phyloP scores from a whole-genome alignment of 176 grass and related monocot species.

The Urochloa ruziziensis region DNA sequence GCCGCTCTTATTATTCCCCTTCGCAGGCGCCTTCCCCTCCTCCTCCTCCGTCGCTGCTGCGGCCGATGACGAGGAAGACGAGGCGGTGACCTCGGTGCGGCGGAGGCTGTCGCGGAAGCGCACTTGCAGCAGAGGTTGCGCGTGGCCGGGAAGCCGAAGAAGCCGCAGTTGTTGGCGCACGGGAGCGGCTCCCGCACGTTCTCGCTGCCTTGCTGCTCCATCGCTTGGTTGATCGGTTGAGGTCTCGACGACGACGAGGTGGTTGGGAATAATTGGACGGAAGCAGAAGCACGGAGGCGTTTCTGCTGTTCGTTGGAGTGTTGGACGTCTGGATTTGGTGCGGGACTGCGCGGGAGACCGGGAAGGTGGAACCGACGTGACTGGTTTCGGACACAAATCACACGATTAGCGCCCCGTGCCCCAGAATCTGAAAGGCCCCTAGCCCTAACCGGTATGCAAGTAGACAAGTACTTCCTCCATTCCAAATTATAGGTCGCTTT shows the following conservation, averaged over 20 bases:
- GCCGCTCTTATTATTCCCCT: neutral
- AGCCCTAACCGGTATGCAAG: too few relatives aligned
- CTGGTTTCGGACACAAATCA: too few relatives aligned
- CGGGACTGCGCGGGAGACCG: too few relatives aligned
- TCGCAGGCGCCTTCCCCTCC: neutral
- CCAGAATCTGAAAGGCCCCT: too few relatives aligned
- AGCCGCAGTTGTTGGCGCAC: conserved; percentile 71
- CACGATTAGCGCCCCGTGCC: too few relatives aligned
- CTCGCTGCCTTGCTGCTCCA: conserved; percentile 49
- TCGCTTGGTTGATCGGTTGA: conserved; percentile 1
- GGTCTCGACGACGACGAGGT: neutral
- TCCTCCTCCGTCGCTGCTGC: neutral
- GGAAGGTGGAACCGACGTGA: too few relatives aligned
- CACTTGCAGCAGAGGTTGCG: conserved; percentile 63
- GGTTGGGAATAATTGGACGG: neutral
- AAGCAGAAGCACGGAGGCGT: neutral
- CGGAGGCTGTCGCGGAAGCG: conserved; percentile 54
- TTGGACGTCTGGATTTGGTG: neutral
- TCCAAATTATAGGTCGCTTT: too few relatives aligned
- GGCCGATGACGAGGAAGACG: neutral
- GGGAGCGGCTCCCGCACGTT: conserved; percentile 34
- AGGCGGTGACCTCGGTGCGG: neutral
- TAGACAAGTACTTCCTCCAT: too few relatives aligned
- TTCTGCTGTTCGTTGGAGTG: neutral
- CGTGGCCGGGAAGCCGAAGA: conserved; percentile 58